A percentile compares a stretch with the other conserved stretches of the same genome.
Evolutionary conservation across 768 basidiomycete species (phyloP).

Genomic region (Pluteus cervinus): DNA sequence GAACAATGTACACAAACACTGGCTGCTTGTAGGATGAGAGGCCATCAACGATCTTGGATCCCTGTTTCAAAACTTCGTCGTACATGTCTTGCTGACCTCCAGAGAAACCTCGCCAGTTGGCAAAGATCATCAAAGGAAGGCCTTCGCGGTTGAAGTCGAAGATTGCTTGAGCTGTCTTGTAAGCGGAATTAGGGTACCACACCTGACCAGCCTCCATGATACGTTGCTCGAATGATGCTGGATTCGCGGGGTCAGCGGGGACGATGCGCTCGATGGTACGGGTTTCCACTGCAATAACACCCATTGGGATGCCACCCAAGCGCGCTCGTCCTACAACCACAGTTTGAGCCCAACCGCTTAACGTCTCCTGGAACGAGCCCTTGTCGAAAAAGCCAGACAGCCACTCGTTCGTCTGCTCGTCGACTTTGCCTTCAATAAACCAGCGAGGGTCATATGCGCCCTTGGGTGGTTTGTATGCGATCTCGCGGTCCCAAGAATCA

Average conservation of each 20-base stretch:
- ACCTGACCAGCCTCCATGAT: slow-evolving; percentile 99
- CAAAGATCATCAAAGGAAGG: slow-evolving; percentile 95
- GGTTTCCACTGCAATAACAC: slow-evolving; percentile 97
- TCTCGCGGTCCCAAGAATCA: slow-evolving; percentile 90
- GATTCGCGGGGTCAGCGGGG: slow-evolving; percentile 97
- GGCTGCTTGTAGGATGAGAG: slow-evolving; percentile 96
- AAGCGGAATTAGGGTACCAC: slow-evolving; percentile 99
- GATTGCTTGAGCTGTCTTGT: slow-evolving; percentile 99
- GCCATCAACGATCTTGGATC: slow-evolving; percentile 98
- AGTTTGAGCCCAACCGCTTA: slow-evolving; percentile 99
- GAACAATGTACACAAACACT: slow-evolving; percentile 96
- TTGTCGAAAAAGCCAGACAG: slow-evolving; percentile 94
- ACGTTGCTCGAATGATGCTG: slow-evolving; percentile 91
- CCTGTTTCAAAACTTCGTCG: slow-evolving; percentile 94
- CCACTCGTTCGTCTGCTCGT: slow-evolving; percentile 75
- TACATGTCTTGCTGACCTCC: slow-evolving; percentile 99
- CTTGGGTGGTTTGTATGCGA: slow-evolving; percentile 87
- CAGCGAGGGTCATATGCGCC: slow-evolving; percentile 95
- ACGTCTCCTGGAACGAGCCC: slow-evolving; percentile 96
- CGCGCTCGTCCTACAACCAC: slow-evolving; percentile 96
- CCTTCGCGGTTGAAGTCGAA: slow-evolving; percentile 98
- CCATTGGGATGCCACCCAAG: slow-evolving; percentile 94
- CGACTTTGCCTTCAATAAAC: slow-evolving; percentile 93
- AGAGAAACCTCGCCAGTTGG: slow-evolving; percentile 99
- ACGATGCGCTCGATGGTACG: slow-evolving; percentile 95